These are phyloP conservation scores for Kurtzmaniella fragi DNA, from an alignment of 805 yeast species.

Conservation along the genomic window DNA sequence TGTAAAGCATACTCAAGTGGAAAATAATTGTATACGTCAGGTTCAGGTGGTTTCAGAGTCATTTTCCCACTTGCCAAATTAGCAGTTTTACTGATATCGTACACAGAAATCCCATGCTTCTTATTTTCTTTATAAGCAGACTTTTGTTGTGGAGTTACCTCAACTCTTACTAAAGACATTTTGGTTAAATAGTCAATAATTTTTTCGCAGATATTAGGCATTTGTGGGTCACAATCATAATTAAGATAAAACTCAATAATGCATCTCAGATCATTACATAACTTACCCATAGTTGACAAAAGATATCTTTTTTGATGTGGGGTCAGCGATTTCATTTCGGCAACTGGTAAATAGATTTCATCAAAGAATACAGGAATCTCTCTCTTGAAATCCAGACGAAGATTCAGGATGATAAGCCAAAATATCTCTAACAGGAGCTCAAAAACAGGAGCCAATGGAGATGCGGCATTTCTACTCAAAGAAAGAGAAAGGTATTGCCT, in stretches of 20 bases:
- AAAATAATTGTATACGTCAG: constrained; percentile 47
- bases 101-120: constrained; percentile 60
- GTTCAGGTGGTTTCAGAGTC: constrained; percentile 50
- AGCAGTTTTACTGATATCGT: constrained; percentile 70
- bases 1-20: constrained; percentile 84
- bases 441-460: constrained; percentile 85
- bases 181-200: constrained; percentile 74
- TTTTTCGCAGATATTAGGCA: constrained; percentile 82
- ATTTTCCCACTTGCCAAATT: constrained; percentile 67
- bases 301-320: constrained; percentile 89
- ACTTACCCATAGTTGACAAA: constrained; percentile 70
- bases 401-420: constrained; percentile 79
- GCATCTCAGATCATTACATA: constrained; percentile 85
- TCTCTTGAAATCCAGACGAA: constrained; percentile 82
- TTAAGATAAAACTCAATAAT: constrained; percentile 89
- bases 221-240: constrained; percentile 84
- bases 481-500: constrained; percentile 80
- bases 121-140: constrained; percentile 37
- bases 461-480: constrained; percentile 87
- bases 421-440: constrained; percentile 89
- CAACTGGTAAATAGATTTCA: constrained; percentile 90
- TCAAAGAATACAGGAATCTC: constrained; percentile 92
- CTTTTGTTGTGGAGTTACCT: constrained; percentile 65
- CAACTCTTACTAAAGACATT: constrained; percentile 65
- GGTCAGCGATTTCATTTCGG: constrained; percentile 88